Base-by-base conservation (phyloP, 371 early-diverging fungal genomes). In the Haplosporangium sp. region DNA sequence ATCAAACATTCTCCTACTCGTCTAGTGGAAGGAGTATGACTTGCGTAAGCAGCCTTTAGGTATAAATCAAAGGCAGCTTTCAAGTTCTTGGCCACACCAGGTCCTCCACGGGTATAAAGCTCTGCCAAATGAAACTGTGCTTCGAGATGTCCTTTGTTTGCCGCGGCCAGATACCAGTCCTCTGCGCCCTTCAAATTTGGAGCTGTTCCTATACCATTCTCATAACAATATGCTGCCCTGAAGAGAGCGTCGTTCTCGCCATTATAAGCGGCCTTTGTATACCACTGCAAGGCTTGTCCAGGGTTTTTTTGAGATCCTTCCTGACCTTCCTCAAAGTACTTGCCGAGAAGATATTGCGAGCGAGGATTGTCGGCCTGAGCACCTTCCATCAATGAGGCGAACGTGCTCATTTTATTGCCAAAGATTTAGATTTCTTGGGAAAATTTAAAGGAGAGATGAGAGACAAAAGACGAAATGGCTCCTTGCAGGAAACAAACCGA, bases 181-280 rank as follows among this genome's bases (percentile, higher is more conserved):
- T 77, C 78, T 40, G 78, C 78, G 19, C 78, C 78, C 63, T 77
- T 77, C 58, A 77, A 56, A 45, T 77, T 77, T 37, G 73, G 70
- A 27, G 63, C 78, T 20, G 78, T 77, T 1, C 78, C 78, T 45
- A 77, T 77, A 3, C 78, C 78, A 44, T 77, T 38, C 52, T 77
- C 78, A 34, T 77, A 77, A 52, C 78, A 77, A 42, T 77, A 77
- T 34, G 73, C 78, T 13, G 78, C 78, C 10, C 78, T 65, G 63
- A 77, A 77, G 44, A 77, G 77, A 37, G 77, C 77, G 55, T 77
- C 77, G 20, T 72, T 77, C 48, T 77, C 77, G 58, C 77, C 77
- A 38, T 77, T 77, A 63, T 77, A 77, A 44, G 77, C 77, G 4
- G 77, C 77, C 57, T 77, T 77, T 56, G 77, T 77, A 52, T 77